phyloP scores from a whole-genome alignment of 495 filamentous ascomycete genomes.

The Hypoxylon lenormandii region DNA sequence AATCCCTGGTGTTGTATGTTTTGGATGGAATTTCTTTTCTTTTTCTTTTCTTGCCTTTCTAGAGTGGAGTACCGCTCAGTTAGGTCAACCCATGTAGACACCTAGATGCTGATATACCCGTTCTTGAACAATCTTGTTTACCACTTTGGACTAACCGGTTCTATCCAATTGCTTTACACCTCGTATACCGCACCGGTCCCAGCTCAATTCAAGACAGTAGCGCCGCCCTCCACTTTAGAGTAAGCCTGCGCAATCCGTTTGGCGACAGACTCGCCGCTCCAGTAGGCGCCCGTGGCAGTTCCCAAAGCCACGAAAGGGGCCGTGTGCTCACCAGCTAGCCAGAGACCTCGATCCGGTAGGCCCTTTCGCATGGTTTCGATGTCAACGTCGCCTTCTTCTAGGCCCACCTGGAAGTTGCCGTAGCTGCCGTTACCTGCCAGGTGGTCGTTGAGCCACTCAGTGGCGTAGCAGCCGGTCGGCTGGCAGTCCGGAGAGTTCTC shows the following conservation, averaged over 20 bases:
- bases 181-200: neutral
- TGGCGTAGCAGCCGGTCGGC: conserved; percentile 73
- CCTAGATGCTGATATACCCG: too few relatives aligned
- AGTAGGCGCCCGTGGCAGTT: conserved; percentile 89
- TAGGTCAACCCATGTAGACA: too few relatives aligned
- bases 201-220: conserved; percentile 22
- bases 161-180: neutral
- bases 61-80: too few relatives aligned
- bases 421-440: conserved; percentile 92
- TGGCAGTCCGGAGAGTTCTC: conserved; percentile 65
- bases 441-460: conserved; percentile 83
- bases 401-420: conserved; percentile 84
- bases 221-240: conserved; percentile 40
- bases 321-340: conserved; percentile 96
- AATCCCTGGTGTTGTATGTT: conserved; percentile 59
- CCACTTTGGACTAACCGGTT: neutral
- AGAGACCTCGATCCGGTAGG: conserved; percentile 75
- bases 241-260: conserved; percentile 66
- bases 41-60: neutral
- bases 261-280: conserved; percentile 86
- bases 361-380: conserved; percentile 79
- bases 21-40: conserved; percentile 9
- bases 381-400: conserved; percentile 77
- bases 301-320: conserved; percentile 88
- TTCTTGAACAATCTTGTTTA: neutral